Evolutionary conservation across 2,329 filamentous ascomycete species (phyloP), one percentile per base, ranked within the genome.

Genomic region (Salinomyces thailandicus): DNA sequence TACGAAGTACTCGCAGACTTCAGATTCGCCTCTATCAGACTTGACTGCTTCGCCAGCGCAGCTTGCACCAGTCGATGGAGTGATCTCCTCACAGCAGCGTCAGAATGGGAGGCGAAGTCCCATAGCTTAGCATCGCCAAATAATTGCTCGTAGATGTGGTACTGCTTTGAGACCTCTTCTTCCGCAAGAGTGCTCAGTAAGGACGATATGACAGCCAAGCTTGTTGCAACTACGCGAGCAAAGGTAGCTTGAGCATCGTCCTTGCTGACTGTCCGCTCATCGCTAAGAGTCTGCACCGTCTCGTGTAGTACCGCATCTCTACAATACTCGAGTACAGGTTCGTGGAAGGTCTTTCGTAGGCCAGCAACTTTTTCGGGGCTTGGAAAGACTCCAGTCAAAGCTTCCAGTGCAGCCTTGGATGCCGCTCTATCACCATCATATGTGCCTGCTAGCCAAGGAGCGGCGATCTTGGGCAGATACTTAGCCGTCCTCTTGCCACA

Each of bases 161-260:
- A 61, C 33, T 77, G 67, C 49, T 79, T 80, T 9, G 70, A 63
- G 3, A 81, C 59, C 24, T 84, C 79, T 20, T 63, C 60, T 0
- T 51, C 27, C 11, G 57, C 42, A 14, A 68, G 49, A 38, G 60
- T 60, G 5, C 58, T 49, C 42, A 81, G 48, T 18, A 80, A 58
- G 37, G 69, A 68, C 12, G 66, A 67, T 14, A 79, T 62, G 12
- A 77, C 59, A 17, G 70, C 57, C 17, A 77, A 59, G 36, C 69
- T 73, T 5, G 74, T 73, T 1, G 72, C 70, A n/a, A 75, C 68
- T 3, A 95, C 86, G 31, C 91, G 74, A 42, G 78, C 75, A 62
- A 93, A 91, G 51, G 94, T 95, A 13, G 81, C 75, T 47, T 86
- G 75, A 3, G 85, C 79, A 56, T 98, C 91, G 48, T 96, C 89